Conservation (phyloP, 371 early-diverging fungal species). For the Rhizomucor pusillus region DNA sequence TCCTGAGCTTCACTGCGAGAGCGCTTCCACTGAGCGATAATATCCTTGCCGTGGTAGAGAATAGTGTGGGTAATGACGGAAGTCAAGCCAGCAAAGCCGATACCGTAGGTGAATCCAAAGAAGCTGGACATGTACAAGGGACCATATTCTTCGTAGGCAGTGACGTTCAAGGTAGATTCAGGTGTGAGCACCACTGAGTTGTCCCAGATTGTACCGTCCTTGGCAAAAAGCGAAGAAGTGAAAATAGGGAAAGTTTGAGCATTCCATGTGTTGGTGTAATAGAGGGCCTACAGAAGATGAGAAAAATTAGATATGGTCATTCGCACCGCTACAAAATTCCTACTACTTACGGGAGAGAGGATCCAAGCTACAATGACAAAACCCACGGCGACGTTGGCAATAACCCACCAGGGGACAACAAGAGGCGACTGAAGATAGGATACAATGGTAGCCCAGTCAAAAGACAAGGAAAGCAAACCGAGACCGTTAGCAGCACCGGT, state of each 20-base stretch:
- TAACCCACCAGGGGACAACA: slow-evolving; percentile 73
- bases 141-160: slow-evolving; percentile 61
- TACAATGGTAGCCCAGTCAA: slow-evolving; percentile 77
- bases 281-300: slow-evolving; percentile 37
- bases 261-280: slow-evolving; percentile 66
- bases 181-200: slow-evolving; percentile 52
- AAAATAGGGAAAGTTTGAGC: slow-evolving; percentile 65
- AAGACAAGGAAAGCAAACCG: slow-evolving; percentile 65
- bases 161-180: slow-evolving; percentile 59
- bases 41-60: slow-evolving; percentile 64
- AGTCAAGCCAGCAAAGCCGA: slow-evolving; percentile 64
- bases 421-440: slow-evolving; percentile 69
- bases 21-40: slow-evolving; percentile 50
- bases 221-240: slow-evolving; percentile 32
- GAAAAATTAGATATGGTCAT: not conserved
- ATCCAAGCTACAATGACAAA: slow-evolving; percentile 74
- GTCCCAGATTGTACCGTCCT: slow-evolving; percentile 53
- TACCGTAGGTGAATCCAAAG: slow-evolving; percentile 60
- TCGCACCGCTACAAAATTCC: not conserved
- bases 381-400: slow-evolving; percentile 67
- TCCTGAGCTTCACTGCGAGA: slow-evolving; percentile 61
- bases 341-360: slow-evolving; percentile 46
- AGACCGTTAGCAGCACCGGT: slow-evolving; percentile 65
- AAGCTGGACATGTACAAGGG: slow-evolving; percentile 68
- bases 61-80: slow-evolving; percentile 62